Evolutionary conservation across 2,329 filamentous ascomycete genomes (phyloP).

Genomic region (Byssochlamys sp.): DNA sequence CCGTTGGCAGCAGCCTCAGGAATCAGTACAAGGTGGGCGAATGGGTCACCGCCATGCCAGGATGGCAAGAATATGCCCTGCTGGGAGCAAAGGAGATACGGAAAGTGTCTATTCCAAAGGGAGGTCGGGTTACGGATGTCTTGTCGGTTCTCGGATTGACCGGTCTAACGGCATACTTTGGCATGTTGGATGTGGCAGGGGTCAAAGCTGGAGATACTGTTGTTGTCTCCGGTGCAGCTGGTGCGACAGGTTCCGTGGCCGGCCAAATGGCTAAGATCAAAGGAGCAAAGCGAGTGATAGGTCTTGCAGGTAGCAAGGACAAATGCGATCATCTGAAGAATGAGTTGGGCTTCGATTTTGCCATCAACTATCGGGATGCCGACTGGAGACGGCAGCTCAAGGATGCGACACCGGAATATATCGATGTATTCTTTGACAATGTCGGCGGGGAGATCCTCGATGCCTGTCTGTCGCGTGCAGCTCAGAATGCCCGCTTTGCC

Average conservation of each 20-base stretch:
- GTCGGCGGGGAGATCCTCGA: slow-evolving; percentile 64
- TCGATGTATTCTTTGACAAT: slow-evolving; percentile 67
- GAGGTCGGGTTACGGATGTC: slow-evolving; percentile 49
- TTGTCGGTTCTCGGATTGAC: slow-evolving; percentile 57
- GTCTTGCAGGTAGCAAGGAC: slow-evolving; percentile 56
- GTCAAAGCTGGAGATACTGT: slow-evolving; percentile 63
- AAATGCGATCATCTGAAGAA: slow-evolving; percentile 58
- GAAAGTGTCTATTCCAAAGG: slow-evolving; percentile 35
- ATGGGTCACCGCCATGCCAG: slow-evolving; percentile 46
- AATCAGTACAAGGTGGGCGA: slow-evolving; percentile 22
- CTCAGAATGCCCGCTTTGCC: slow-evolving; percentile 54
- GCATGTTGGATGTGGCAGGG: slow-evolving; percentile 58
- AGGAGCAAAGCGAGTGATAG: slow-evolving; percentile 52
- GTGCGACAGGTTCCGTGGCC: slow-evolving; percentile 65
- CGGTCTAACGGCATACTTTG: slow-evolving; percentile 67
- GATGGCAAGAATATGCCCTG: slow-evolving; percentile 60
- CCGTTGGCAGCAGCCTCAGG: slow-evolving; percentile 40
- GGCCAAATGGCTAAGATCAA: slow-evolving; percentile 70
- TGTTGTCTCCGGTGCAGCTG: slow-evolving; percentile 67
- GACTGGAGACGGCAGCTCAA: slow-evolving; percentile 54
- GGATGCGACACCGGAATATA: slow-evolving; percentile 49
- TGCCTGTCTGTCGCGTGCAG: slow-evolving; percentile 54
- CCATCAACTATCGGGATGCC: slow-evolving; percentile 59
- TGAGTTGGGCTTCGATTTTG: slow-evolving; percentile 58
- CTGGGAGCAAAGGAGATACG: slow-evolving; percentile 42